Conservation (phyloP, 305 asterid species). For the Fraxinus greggii region DNA sequence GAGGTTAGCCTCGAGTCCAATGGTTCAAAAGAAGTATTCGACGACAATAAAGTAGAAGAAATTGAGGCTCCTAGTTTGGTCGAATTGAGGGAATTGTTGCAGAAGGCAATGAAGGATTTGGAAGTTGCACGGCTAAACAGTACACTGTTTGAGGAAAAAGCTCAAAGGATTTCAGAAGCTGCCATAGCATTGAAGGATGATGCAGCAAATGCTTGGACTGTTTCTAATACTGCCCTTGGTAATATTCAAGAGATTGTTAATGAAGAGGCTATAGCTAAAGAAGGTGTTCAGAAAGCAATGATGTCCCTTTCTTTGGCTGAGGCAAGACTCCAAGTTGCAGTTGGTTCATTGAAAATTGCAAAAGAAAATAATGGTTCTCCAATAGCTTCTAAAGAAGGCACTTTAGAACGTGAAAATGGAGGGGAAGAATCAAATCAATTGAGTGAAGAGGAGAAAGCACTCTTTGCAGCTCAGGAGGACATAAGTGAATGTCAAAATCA, state of each 20-base stretch:
- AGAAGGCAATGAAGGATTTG: conserved; percentile 72
- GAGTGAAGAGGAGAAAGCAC: conserved; percentile 44
- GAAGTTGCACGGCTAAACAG: conserved; percentile 76
- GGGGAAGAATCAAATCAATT: conserved; percentile 36
- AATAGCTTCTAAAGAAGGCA: conserved; percentile 37
- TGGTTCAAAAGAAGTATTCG: conserved; percentile 38
- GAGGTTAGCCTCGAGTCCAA: conserved; percentile 41
- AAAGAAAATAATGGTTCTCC: conserved; percentile 42
- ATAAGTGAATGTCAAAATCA: conserved; percentile 56
- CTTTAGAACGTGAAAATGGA: conserved; percentile 35
- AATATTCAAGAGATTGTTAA: conserved; percentile 55
- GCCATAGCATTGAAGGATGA: conserved; percentile 92
- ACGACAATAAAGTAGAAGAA: conserved; percentile 37
- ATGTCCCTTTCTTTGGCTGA: conserved; percentile 80
- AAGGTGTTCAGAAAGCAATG: conserved; percentile 66
- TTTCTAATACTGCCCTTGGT: conserved; percentile 48
- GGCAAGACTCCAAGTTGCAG: conserved; percentile 63
- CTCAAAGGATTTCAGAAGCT: conserved; percentile 88
- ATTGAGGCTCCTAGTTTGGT: conserved; percentile 55
- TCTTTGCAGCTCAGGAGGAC: conserved; percentile 63
- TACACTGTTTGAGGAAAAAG: conserved; percentile 80
- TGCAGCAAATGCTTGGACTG: conserved; percentile 66
- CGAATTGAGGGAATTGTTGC: conserved; percentile 72
- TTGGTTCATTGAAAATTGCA: conserved; percentile 44
- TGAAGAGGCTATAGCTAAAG: conserved; percentile 75